Base-by-base conservation (phyloP, 1,284 basidiomycete species). In the Phellopilus nigrolimitatus region DNA sequence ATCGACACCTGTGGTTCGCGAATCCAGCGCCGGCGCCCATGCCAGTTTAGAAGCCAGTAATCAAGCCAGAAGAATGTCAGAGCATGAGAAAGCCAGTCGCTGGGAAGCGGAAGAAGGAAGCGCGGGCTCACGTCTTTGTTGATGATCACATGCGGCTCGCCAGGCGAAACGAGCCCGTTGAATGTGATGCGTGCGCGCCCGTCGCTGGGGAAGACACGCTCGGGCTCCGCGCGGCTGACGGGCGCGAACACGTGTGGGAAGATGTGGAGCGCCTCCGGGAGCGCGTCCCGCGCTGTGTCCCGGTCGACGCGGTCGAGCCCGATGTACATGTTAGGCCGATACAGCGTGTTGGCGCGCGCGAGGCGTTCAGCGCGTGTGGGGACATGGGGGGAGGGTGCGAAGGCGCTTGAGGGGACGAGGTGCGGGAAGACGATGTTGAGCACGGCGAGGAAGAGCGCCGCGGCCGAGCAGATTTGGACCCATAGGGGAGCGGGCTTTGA, bases 201-300 rank as follows among this genome's bases (percentile, higher is more conserved):
- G n/a, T 50, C 49, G 19, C 33, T 34, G 3, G 49, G 49, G 31
- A 30, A 50, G 15, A 50, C 40, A 4, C 44, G 22, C 13, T 36
- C 9, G 6, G 40, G 49, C 8, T 50, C 28, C 8, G 28, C 15
- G 15, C 17, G 49, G 8, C 21, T 25, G 9, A 50, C 40, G 0
- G 49, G 40, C 34, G 49, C n/a, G 39, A 50, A 50, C 19, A 50
- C 3, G 19, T 43, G 49, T 19, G 49, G 49, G 40, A 50, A 50
- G 21, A 43, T n/a, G 17, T 21, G 25, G 6, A 50, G 17, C 22
- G 40, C 28, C n/a, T 44, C 30, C 22, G 49, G 49, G 15, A 50
- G 31, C 15, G 41, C 40, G 12, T 33, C 30, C 15, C 21, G 49
- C 7, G 41, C 22, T n/a, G 34, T 24, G 8, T 28, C 30, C 24